Evolutionary conservation across 257 asterid species (phyloP).

Genomic region (Jasminum sambac): DNA sequence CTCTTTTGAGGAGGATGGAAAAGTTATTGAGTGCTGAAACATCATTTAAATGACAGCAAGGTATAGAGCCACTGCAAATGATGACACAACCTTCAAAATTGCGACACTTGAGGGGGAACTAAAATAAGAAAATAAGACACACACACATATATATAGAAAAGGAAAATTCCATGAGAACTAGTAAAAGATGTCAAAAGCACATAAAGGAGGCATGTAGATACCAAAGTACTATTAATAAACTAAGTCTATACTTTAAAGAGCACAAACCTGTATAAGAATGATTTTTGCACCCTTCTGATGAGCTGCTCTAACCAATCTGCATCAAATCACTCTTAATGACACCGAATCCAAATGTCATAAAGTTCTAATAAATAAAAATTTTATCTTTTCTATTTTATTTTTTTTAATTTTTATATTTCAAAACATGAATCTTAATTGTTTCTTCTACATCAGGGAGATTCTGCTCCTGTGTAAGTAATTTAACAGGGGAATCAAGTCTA

Average conservation of each 20-base stretch:
- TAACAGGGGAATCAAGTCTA: constrained; percentile 8
- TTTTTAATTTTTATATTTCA: background rate
- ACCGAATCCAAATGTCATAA: constrained; percentile 7
- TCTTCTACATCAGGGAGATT: constrained; percentile 12
- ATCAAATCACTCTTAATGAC: constrained; percentile 20
- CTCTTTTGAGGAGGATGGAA: constrained; percentile 2
- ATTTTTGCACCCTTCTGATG: constrained; percentile 85
- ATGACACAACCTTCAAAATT: background rate
- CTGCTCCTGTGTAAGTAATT: background rate
- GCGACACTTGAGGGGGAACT: background rate
- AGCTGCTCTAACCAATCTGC: constrained; percentile 92
- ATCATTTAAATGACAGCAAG: constrained; percentile 6
- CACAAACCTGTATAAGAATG: constrained; percentile 83
- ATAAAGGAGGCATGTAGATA: background rate
- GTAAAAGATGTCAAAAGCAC: constrained; percentile 4
- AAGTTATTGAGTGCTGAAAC: background rate
- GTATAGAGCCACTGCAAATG: background rate
- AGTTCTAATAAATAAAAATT: background rate
- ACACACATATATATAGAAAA: background rate
- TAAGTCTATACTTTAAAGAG: constrained; percentile 12
- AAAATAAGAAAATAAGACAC: background rate
- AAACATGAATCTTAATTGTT: background rate
- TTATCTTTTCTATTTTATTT: background rate
- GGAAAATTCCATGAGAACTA: background rate
- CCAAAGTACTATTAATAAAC: constrained; percentile 12